Evolutionary conservation across 257 asterid genomes (phyloP).

Genomic region (Leptodermis oblonga): DNA sequence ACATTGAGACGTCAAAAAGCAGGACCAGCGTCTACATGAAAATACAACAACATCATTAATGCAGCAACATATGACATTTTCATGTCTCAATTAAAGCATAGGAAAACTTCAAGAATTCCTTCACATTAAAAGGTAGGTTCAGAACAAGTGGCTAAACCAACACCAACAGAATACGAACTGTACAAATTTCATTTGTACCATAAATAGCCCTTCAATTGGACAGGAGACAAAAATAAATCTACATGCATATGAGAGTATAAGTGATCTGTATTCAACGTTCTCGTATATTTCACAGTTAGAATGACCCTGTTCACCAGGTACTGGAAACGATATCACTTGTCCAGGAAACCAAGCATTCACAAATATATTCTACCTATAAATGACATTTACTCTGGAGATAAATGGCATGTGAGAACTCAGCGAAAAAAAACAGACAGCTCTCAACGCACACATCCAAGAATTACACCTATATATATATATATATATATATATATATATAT

Average conservation of each 20-base stretch:
- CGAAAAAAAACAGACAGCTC: background rate
- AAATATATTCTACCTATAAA: background rate
- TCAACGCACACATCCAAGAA: too few species aligned
- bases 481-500: too few species aligned
- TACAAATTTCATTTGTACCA: background rate
- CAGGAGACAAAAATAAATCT: too few species aligned
- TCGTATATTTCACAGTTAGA: background rate
- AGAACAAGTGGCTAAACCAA: background rate
- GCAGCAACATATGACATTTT: background rate
- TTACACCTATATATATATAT: too few species aligned
- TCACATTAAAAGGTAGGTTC: background rate
- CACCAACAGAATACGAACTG: background rate
- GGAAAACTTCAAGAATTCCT: background rate
- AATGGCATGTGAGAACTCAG: background rate
- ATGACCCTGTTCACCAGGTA: background rate
- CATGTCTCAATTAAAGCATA: background rate
- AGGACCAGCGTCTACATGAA: conserved; percentile 74
- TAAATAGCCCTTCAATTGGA: background rate
- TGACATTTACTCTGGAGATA: background rate
- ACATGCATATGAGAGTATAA: background rate
- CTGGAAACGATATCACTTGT: background rate
- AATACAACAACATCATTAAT: conserved; percentile 27
- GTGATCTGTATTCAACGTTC: background rate
- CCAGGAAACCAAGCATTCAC: background rate
- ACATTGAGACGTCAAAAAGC: conserved; percentile 82